These are phyloP conservation scores for Flueggea neowawraea DNA, from an alignment of 441 rosid species.

Conservation along the genomic window DNA sequence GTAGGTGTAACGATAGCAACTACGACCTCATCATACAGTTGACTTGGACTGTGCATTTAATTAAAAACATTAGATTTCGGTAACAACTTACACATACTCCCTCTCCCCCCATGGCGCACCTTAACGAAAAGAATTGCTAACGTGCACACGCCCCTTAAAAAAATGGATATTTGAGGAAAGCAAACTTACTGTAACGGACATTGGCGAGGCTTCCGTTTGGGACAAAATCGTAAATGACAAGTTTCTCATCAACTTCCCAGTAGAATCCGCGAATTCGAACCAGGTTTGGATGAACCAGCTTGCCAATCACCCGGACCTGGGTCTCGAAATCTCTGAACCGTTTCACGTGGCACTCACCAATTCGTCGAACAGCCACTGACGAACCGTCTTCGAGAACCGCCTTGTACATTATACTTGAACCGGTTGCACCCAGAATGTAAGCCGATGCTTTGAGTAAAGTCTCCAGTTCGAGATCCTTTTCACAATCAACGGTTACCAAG, in stretches of 20 bases:
- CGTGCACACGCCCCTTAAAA: conserved; percentile 12
- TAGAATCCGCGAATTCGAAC: conserved; percentile 80
- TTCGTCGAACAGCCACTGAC: conserved; percentile 74
- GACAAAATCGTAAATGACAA: conserved; percentile 80
- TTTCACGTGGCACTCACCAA: conserved; percentile 63
- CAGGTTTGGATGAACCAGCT: conserved; percentile 80
- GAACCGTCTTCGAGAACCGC: conserved; percentile 80
- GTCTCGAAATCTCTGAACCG: conserved; percentile 79
- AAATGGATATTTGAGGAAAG: not conserved
- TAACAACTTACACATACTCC: conserved; percentile 59
- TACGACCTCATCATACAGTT: conserved; percentile 24
- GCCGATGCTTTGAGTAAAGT: conserved; percentile 79
- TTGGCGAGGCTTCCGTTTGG: conserved; percentile 90
- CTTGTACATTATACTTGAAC: conserved; percentile 89
- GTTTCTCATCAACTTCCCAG: conserved; percentile 83
- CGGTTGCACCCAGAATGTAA: conserved; percentile 82
- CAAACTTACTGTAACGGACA: conserved; percentile 69
- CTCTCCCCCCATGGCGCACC: conserved; percentile 30
- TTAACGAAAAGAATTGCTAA: conserved; percentile 21
- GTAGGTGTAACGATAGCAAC: conserved; percentile 24
- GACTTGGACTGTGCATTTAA: conserved; percentile 45
- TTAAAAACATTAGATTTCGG: conserved; percentile 47
- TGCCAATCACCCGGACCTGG: conserved; percentile 67
- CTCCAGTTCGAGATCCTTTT: conserved; percentile 64
- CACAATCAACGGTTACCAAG: conserved; percentile 63